Evolutionary conservation across 2,329 filamentous ascomycete genomes (phyloP), one percentile per base, ranked within the genome.

Genomic region (Trichoderma breve): DNA sequence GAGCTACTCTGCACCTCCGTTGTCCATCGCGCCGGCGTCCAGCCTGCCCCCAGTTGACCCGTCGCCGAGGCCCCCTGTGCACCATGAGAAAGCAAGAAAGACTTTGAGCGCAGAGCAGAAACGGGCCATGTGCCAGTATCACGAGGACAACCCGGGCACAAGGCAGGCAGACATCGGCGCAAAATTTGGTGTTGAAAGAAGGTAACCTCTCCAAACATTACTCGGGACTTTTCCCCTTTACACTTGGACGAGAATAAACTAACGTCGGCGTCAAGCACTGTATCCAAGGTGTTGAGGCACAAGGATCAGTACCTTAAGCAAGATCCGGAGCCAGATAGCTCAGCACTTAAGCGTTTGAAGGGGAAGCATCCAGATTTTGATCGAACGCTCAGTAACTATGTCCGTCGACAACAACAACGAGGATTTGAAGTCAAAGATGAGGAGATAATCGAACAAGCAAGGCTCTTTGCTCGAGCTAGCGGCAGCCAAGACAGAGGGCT

Each of bases 81-180:
- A 77, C 82, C 85, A 73, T 80, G 88, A 80, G 62, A 93, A 92
- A 62, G 92, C 93, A 4, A 88, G 94, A 76, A 94, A 94, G 82
- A 98, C 95, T 1, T 85, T 99, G 76, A 98, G 94, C 8, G 93
- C 97, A 78, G 91, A 93, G 72, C 95, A 98, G 80, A 92, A 96
- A 74, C 89, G 94, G 75, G 89, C 90, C 58, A 99, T 99, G 95
- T 99, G 96, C 81, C 89, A 94, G 79, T 98, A 95, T 81, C 93
- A 95, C 77, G 92, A 96, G 79, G 92, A 97, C 74, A 91, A 98
- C 79, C 96, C 95, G 26, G 91, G 90, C 63, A 91, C 94, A 60
- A 97, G 97, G 83, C 96, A 99, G 84, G 96, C 94, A 21, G 95
- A 98, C 79, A 99, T 99, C 82, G 96, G 96, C 83, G 92, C 91